Percentiles rank a stretch among this genome's conserved stretches.
phyloP scores from a whole-genome alignment of 1,139 yeast genomes.

The Geotrichum carabidarum region DNA sequence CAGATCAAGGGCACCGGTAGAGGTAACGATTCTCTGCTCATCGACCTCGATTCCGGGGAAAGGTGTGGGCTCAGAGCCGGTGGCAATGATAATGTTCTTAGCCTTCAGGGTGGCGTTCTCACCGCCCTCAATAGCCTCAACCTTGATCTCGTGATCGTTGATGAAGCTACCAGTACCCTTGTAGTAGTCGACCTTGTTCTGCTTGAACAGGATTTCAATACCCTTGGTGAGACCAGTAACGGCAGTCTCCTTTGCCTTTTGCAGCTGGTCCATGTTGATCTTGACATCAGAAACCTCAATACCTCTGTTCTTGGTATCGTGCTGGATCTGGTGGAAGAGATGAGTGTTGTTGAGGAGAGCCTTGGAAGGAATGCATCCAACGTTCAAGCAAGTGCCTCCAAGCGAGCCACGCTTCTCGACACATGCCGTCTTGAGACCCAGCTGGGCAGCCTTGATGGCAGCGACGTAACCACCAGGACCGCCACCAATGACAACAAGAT shows the following conservation, averaged over 20 bases:
- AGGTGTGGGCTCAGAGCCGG: slow-evolving; percentile 97
- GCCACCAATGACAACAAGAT: slow-evolving; percentile 93
- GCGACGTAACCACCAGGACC: slow-evolving; percentile 99
- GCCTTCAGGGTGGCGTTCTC: slow-evolving; percentile 66
- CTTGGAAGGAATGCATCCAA: slow-evolving; percentile 98
- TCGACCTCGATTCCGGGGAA: slow-evolving; percentile 98
- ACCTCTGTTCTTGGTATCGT: slow-evolving; percentile 84
- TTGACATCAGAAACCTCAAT: slow-evolving; percentile 77
- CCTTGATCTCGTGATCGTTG: slow-evolving; percentile 71
- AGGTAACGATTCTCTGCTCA: slow-evolving; percentile 93
- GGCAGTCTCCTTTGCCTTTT: slow-evolving; percentile 87
- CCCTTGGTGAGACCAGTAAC: slow-evolving; percentile 90
- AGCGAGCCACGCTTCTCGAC: slow-evolving; percentile 91
- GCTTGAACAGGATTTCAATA: slow-evolving; percentile 89
- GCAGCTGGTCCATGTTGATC: slow-evolving; percentile 72
- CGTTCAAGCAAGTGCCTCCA: slow-evolving; percentile 98
- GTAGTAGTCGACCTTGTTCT: slow-evolving; percentile 88
- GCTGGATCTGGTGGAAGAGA: slow-evolving; percentile 79
- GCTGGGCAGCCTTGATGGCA: slow-evolving; percentile 97
- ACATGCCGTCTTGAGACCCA: slow-evolving; percentile 92
- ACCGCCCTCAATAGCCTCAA: slow-evolving; percentile 82
- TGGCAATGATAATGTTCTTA: slow-evolving; percentile 88
- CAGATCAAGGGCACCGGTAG: slow-evolving; percentile 85
- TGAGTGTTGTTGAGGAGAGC: slow-evolving; percentile 93
- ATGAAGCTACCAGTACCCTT: slow-evolving; percentile 90